Base-by-base conservation (phyloP, 352 stramenopile genomes). In the Pythium plurisporium region DNA sequence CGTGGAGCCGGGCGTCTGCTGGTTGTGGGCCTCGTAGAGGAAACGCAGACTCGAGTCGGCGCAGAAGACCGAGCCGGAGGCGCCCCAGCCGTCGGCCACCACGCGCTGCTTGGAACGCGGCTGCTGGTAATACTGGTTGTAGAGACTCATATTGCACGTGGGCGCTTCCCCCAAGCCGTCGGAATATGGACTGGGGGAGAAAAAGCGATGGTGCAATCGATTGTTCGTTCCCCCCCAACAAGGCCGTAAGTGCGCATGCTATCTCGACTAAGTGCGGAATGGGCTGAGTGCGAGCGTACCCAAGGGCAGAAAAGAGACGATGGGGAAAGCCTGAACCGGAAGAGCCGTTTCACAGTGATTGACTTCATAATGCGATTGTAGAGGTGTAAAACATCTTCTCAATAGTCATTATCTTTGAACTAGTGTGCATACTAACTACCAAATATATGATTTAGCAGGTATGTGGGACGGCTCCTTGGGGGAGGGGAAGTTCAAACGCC, bases 1-100 rank as follows among this genome's bases (percentile, higher is more conserved):
- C 5, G 47, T 33, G n/a, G 44, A 64, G 34, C 37, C 36, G 43
- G 44, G 46, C 57, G 57, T 27, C 1, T 59, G 53, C 34, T 47
- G 20, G 17, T 74, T 58, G 51, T 75, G 62, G 51, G 60, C 72
- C 64, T 91, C 79, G 66, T 91, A 91, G 53, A 91, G 85, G 60
- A 79, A 89, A 17, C 79, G 81, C 37, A 91, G 73, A 69, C 79
- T 87, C 56, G 81, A 91, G 52, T 91, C 81, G 47, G 79, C 81
- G 65, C 81, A 91, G 68, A 91, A 91, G 57, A 91, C 81, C 63
- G 66, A 86, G 27, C 81, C 75, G 5, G 70, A 70, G 26, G 59
- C 55, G 36, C 79, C 81, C 79, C 79, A 91, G 22, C 81, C 81
- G 51, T 91, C 79, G 33, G 81, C 79, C 37, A 91, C 53, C 2